These are phyloP conservation scores for Catharanthus roseus DNA, from an alignment of 257 asterid genomes.

Conservation along the genomic window DNA sequence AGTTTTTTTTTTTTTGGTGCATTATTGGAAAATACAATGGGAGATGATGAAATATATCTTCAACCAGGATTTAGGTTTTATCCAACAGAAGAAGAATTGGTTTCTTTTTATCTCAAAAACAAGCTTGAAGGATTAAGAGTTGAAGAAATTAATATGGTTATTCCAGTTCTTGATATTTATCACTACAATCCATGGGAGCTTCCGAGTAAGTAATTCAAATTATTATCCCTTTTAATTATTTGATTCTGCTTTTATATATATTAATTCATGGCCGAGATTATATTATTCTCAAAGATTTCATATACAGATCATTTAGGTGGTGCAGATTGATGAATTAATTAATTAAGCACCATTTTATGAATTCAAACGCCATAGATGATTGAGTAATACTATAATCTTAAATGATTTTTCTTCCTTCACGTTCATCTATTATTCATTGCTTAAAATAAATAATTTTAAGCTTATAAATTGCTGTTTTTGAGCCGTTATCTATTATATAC, in stretches of 20 bases:
- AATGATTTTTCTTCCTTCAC: too few relatives aligned
- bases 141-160: slow-evolving; percentile 32
- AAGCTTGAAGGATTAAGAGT: slow-evolving; percentile 35
- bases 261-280: too few relatives aligned
- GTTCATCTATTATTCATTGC: too few relatives aligned
- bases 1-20: too few relatives aligned
- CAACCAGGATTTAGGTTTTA: slow-evolving; percentile 55
- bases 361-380: too few relatives aligned
- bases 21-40: slow-evolving; percentile 29
- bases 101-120: slow-evolving; percentile 39
- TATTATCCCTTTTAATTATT: background rate
- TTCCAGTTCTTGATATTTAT: slow-evolving; percentile 49
- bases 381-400: too few relatives aligned
- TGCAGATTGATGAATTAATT: background rate
- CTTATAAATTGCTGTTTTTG: too few relatives aligned
- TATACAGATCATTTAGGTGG: background rate
- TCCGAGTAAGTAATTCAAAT: slow-evolving; percentile 40
- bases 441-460: too few relatives aligned
- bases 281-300: too few relatives aligned
- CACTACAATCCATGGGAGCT: slow-evolving; percentile 55
- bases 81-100: slow-evolving; percentile 58
- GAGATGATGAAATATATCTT: background rate
- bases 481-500: too few relatives aligned
- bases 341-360: background rate
- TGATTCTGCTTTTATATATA: background rate